phyloP scores from a whole-genome alignment of 1,139 yeast genomes.

The Debaryomyces robertsiae region DNA sequence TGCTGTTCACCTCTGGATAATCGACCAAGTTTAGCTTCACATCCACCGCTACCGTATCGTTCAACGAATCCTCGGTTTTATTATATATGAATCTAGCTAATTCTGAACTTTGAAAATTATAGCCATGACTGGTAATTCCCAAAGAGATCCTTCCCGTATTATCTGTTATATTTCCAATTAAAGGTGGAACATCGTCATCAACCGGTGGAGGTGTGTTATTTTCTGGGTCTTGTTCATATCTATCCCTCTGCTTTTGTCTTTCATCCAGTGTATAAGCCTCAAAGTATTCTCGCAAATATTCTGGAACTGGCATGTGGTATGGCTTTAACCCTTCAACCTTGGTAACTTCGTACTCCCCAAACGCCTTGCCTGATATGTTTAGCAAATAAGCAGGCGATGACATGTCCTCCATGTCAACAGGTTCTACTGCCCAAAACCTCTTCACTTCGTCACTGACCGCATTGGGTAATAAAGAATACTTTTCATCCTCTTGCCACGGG shows the following conservation, averaged over 20 bases:
- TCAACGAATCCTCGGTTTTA: conserved; percentile 20
- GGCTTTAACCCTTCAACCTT: conserved; percentile 19
- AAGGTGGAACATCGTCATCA: conserved; percentile 15
- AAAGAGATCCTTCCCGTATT: conserved; percentile 31
- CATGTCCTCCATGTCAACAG: conserved; percentile 17
- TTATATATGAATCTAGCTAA: conserved; percentile 19
- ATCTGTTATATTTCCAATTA: conserved; percentile 33
- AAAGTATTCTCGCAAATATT: conserved; percentile 41
- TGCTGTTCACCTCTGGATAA: conserved; percentile 44
- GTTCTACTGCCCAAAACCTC: conserved; percentile 49
- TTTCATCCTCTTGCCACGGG: conserved; percentile 58
- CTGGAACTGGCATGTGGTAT: conserved; percentile 39
- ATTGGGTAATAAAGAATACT: conserved; percentile 63
- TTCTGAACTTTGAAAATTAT: conserved; percentile 26
- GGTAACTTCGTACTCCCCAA: conserved; percentile 44
- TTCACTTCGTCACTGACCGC: conserved; percentile 49
- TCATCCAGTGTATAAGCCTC: conserved; percentile 29
- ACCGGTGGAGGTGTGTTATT: conserved; percentile 13
- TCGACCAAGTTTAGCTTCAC: conserved; percentile 36
- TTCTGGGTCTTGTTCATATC: conserved; percentile 32
- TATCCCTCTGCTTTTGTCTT: conserved; percentile 24
- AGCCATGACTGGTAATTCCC: conserved; percentile 25
- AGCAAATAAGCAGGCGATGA: conserved; percentile 40
- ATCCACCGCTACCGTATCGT: conserved; percentile 36
- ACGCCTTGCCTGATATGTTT: conserved; percentile 52